phyloP scores from a whole-genome alignment of 805 yeast species.

The Huiozyma naganishii region DNA sequence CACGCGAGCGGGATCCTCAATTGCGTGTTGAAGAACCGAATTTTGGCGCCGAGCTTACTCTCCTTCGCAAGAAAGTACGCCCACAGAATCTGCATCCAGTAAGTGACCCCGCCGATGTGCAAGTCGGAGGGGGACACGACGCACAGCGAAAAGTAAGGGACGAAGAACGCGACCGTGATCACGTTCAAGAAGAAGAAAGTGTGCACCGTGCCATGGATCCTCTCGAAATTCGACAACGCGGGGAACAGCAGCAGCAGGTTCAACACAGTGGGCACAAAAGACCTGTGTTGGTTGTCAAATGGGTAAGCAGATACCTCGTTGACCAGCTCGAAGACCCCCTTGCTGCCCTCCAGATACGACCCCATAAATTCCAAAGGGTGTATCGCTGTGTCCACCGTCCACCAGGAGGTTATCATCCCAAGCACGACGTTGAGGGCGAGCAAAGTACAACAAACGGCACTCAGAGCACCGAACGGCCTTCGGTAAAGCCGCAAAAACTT shows the following conservation, averaged over 20 bases:
- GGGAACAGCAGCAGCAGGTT: constrained; percentile 1
- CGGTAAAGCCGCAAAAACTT: neutral
- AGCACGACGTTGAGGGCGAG: neutral
- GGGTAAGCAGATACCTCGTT: neutral
- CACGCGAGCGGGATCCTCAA: neutral
- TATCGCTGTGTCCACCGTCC: constrained; percentile 1
- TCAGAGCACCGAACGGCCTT: constrained; percentile 1
- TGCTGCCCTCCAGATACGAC: neutral
- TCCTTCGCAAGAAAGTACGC: constrained; percentile 1
- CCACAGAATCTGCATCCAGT: constrained; percentile 1
- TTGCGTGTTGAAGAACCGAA: neutral
- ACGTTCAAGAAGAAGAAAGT: constrained; percentile 1
- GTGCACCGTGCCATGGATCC: constrained; percentile 1
- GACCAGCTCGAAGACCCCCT: neutral
- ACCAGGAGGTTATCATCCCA: constrained; percentile 1
- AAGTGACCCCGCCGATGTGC: neutral
- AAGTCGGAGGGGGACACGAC: neutral
- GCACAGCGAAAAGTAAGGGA: neutral
- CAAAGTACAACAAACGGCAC: neutral
- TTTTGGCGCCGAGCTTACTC: constrained; percentile 1
- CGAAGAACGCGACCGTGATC: neutral
- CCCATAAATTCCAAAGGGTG: neutral
- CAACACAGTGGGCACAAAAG: neutral
- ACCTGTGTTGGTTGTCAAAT: constrained; percentile 1
- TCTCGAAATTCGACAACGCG: constrained; percentile 1